These are phyloP conservation scores for Candida cerambycidarum DNA, from an alignment of 805 yeast genomes.

Conservation along the genomic window DNA sequence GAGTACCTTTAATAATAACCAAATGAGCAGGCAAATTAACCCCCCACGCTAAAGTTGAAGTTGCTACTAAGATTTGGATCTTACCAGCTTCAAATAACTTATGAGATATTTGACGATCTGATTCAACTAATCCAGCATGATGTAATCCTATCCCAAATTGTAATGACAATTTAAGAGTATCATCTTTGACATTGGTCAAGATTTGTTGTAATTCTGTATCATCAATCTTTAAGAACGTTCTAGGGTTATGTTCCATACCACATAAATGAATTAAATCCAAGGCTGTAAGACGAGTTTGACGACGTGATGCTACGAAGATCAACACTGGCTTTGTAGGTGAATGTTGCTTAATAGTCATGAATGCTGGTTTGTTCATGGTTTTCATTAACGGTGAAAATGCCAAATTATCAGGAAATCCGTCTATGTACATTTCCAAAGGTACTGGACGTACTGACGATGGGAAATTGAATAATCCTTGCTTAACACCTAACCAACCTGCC, in stretches of 20 bases:
- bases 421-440: slow-evolving; percentile 83
- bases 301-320: slow-evolving; percentile 80
- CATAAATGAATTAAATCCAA: slow-evolving; percentile 74
- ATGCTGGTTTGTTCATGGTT: slow-evolving; percentile 87
- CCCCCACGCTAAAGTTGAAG: slow-evolving; percentile 88
- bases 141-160: slow-evolving; percentile 82
- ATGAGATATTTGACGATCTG: slow-evolving; percentile 69
- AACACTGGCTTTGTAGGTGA: slow-evolving; percentile 82
- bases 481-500: slow-evolving; percentile 82
- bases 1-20: slow-evolving; percentile 77
- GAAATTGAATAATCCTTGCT: slow-evolving; percentile 73
- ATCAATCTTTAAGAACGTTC: slow-evolving; percentile 64
- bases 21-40: slow-evolving; percentile 80
- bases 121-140: slow-evolving; percentile 78
- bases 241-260: slow-evolving; percentile 75
- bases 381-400: slow-evolving; percentile 85
- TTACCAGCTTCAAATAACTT: slow-evolving; percentile 67
- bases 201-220: slow-evolving; percentile 59
- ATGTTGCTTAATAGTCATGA: slow-evolving; percentile 88
- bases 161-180: slow-evolving; percentile 68
- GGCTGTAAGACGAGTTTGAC: slow-evolving; percentile 81
- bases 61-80: slow-evolving; percentile 71
- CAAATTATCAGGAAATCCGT: slow-evolving; percentile 78
- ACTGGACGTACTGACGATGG: slow-evolving; percentile 84
- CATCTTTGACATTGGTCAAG: slow-evolving; percentile 68